phyloP scores from a whole-genome alignment of 306 rosid genomes.

The Glycine latifolia region DNA sequence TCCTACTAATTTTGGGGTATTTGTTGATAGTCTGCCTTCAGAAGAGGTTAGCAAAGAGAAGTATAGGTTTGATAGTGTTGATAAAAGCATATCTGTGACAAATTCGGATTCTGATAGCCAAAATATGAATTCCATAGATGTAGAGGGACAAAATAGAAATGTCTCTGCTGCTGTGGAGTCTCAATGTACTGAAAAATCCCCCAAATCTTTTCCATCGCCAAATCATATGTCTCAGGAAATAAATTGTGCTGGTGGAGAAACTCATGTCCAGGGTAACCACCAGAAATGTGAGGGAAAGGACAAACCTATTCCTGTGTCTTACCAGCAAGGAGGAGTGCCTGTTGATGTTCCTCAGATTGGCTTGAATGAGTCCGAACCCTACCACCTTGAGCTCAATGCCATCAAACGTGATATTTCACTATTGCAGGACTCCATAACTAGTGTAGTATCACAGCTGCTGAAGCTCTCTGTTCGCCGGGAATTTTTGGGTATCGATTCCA shows the following conservation, averaged over 20 bases:
- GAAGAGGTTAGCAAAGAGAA: conserved; percentile 59
- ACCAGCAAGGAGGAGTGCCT: conserved; percentile 60
- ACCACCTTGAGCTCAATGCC: conserved; percentile 72
- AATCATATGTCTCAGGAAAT: conserved; percentile 62
- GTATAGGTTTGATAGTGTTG: conserved; percentile 57
- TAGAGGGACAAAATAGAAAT: conserved; percentile 54
- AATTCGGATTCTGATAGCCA: conserved; percentile 68
- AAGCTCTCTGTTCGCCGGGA: conserved; percentile 85
- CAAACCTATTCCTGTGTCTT: conserved; percentile 49
- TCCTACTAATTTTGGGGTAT: conserved; percentile 52
- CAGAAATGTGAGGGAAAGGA: conserved; percentile 61
- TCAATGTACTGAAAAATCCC: conserved; percentile 58
- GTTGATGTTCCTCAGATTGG: conserved; percentile 51
- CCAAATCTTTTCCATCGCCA: conserved; percentile 52
- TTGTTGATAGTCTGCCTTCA: conserved; percentile 57
- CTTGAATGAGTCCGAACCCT: conserved; percentile 65
- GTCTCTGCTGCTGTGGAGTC: conserved; percentile 52
- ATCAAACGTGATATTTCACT: conserved; percentile 64
- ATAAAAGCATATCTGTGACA: conserved; percentile 59
- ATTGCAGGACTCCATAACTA: conserved; percentile 71
- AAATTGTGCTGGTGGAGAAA: conserved; percentile 59
- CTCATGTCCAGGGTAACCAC: conserved; percentile 49
- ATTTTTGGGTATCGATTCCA: conserved; percentile 80
- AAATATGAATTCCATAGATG: conserved; percentile 52
- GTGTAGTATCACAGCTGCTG: conserved; percentile 64